Base-by-base conservation (phyloP, 306 rosid species). In the Cucumis cinereus region DNA sequence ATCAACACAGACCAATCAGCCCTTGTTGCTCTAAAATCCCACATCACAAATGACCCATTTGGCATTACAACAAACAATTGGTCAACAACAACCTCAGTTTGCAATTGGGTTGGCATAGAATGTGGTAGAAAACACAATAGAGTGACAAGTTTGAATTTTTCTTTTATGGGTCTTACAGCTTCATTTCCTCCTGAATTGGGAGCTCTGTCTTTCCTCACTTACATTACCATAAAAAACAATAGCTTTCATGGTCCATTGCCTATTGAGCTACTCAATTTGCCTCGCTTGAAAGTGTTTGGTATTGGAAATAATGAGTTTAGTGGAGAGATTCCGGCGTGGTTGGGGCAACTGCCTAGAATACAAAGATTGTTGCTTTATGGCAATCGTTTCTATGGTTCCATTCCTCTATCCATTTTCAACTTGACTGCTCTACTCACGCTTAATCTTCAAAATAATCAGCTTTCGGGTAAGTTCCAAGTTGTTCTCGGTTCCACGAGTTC, bases 31-130 rank as follows among this genome's bases (percentile, higher is more conserved):
- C 63, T 76, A n/a, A 76, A 45, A 76, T 20, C 72, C 61, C n/a
- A 80, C 33, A 80, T 68, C 54, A 22, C 60, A 7, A 10, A 15
- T 15, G 83, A 80, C 35, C 79, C 77, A 8, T 11, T 26, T 49
- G 52, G 10, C 49, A 47, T 56, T 20, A 10, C 57, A 47, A 7
- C 77, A 30, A 56, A 20, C 47, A 76, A 80, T 26, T 75, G 83
- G 83, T 41, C 77, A 14, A 0, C 33, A 10, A 28, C 43, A 12
- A 33, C 55, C 20, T 55, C 83, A 7, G 12, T 41, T 7, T 81
- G 84, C 74, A 81, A 60, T 15, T 77, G 84, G 84, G 43, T 71
- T 61, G 81, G 81, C 35, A n/a, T 77, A 5, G 47, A 47, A 19
- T 77, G 84, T 10, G 28, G 73, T 53, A 4, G 14, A 22, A 56